A percentile compares a stretch with the other conserved stretches of the same genome.
Evolutionary conservation across 1,139 yeast species (phyloP).

Genomic region (Suhomyces bolitotheri): DNA sequence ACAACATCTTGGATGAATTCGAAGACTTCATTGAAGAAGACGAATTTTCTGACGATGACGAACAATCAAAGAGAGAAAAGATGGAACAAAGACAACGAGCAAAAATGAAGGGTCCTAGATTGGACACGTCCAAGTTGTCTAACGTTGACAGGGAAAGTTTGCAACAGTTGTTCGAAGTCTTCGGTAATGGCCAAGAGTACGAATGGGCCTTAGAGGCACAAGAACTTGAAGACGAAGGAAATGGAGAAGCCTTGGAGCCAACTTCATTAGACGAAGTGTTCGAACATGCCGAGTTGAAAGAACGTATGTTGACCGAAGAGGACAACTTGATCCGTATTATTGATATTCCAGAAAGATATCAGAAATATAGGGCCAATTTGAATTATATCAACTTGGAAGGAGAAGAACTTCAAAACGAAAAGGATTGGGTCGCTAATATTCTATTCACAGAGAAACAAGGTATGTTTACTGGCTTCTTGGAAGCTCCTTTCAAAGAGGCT

Average conservation of each 20-base stretch:
- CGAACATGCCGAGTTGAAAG: slow-evolving; percentile 90
- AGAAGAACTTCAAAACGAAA: slow-evolving; percentile 70
- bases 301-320: slow-evolving; percentile 86
- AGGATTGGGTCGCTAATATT: slow-evolving; percentile 72
- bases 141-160: slow-evolving; percentile 90
- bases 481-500: slow-evolving; percentile 64
- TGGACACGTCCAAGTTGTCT: slow-evolving; percentile 61
- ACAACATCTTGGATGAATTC: slow-evolving; percentile 69
- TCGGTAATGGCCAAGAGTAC: slow-evolving; percentile 96
- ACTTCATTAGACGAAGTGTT: slow-evolving; percentile 82
- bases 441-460: slow-evolving; percentile 53
- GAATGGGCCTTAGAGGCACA: slow-evolving; percentile 98
- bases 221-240: slow-evolving; percentile 63
- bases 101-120: slow-evolving; percentile 38
- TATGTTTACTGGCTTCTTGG: slow-evolving; percentile 39
- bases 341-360: slow-evolving; percentile 92
- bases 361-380: slow-evolving; percentile 65
- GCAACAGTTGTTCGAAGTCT: slow-evolving; percentile 90
- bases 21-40: slow-evolving; percentile 98
- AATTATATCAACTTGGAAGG: slow-evolving; percentile 66
- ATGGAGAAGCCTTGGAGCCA: slow-evolving; percentile 55
- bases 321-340: slow-evolving; percentile 85
- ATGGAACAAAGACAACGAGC: slow-evolving; percentile 44
- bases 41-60: slow-evolving; percentile 91
- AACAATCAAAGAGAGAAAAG: slow-evolving; percentile 46